Conservation (phyloP, 805 yeast species). For the Kluyveromyces wickerhamii region DNA sequence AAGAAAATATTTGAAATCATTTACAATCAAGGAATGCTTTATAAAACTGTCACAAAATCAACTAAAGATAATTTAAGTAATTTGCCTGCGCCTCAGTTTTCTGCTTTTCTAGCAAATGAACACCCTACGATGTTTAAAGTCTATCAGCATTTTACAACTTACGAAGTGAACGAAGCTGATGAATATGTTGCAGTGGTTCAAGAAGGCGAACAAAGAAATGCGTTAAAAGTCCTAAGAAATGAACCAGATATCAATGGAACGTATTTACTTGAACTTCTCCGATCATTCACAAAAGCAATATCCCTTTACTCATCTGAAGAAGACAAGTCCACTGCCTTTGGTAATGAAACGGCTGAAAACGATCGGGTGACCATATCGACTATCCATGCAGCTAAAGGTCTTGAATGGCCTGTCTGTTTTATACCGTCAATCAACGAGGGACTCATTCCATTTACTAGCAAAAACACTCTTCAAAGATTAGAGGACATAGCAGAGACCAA, state of each 20-base stretch:
- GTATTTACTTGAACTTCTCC: conserved; percentile 15
- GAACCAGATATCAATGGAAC: not conserved
- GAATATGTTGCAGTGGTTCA: not conserved
- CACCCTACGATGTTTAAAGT: conserved; percentile 1
- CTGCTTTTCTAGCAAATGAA: not conserved
- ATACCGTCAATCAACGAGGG: conserved; percentile 66
- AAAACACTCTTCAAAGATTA: conserved; percentile 1
- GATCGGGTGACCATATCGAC: conserved; percentile 55
- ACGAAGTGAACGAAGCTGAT: not conserved
- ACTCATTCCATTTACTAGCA: conserved; percentile 41
- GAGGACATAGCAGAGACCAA: conserved; percentile 1
- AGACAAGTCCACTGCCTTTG: too few species aligned
- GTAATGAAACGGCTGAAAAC: conserved; percentile 5
- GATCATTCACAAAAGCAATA: conserved; percentile 31
- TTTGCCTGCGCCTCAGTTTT: too few species aligned
- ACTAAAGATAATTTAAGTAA: too few species aligned
- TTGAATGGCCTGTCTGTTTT: conserved; percentile 92
- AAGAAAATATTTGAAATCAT: not conserved
- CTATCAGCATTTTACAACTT: not conserved
- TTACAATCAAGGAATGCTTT: not conserved
- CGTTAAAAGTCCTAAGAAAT: not conserved
- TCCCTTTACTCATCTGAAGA: conserved; percentile 28
- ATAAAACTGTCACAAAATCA: too few species aligned
- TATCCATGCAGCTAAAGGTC: conserved; percentile 86
- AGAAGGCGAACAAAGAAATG: not conserved